Evolutionary conservation across 2,329 filamentous ascomycete genomes (phyloP).

Genomic region (Colletotrichum tabaci): DNA sequence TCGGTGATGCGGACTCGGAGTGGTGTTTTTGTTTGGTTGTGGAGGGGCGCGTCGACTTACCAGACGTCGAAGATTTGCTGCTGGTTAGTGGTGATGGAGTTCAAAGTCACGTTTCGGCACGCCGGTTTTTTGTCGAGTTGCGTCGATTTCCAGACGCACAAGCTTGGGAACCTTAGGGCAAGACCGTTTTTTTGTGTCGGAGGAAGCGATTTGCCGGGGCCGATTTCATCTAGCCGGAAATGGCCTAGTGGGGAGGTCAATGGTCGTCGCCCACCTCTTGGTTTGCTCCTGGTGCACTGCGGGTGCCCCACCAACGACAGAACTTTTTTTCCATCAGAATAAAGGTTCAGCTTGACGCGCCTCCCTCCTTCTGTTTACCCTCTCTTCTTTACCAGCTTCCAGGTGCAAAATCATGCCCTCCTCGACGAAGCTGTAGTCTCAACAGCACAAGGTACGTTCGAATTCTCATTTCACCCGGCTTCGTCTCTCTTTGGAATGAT

Average conservation of each 20-base stretch:
- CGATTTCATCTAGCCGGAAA: neutral
- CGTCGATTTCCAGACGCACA: conserved; percentile 18
- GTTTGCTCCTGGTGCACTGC: neutral
- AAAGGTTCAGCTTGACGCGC: neutral
- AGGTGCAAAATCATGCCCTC: conserved; percentile 10
- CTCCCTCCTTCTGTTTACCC: neutral
- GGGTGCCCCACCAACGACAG: conserved; percentile 30
- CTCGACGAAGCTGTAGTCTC: neutral
- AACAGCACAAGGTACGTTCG: conserved; percentile 45
- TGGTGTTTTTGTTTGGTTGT: conserved; percentile 38
- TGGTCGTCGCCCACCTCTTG: neutral
- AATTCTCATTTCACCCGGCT: conserved; percentile 21
- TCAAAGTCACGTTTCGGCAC: conserved; percentile 30
- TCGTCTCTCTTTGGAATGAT: conserved; percentile 72
- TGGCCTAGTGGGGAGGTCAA: conserved; percentile 19
- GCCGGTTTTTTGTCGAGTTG: conserved; percentile 21
- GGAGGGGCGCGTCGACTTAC: conserved; percentile 43
- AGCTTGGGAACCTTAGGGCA: conserved; percentile 19
- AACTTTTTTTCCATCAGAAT: conserved; percentile 30
- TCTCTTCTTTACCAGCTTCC: conserved; percentile 12
- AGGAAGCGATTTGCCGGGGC: conserved; percentile 30
- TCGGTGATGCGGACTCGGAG: conserved; percentile 46
- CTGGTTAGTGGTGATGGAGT: conserved; percentile 38
- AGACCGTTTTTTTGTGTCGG: conserved; percentile 11
- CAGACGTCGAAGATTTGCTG: conserved; percentile 43